phyloP scores from a whole-genome alignment of 257 asterid genomes.

The Lycium barbarum region DNA sequence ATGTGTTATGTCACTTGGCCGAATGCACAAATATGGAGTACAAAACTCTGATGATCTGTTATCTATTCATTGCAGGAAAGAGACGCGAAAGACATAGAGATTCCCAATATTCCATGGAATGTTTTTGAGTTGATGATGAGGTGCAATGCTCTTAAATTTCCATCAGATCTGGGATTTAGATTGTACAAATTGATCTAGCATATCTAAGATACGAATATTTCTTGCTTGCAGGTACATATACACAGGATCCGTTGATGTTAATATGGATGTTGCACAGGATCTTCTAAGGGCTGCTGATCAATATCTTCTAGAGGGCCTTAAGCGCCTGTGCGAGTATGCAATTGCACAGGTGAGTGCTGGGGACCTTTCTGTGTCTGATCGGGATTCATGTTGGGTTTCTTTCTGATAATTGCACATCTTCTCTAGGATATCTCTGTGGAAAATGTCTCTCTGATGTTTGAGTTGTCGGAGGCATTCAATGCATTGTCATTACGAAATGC shows the following conservation, averaged over 20 bases:
- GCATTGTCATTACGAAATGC: conserved; percentile 79
- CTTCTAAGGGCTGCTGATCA: conserved; percentile 81
- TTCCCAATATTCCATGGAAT: conserved; percentile 97
- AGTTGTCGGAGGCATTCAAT: conserved; percentile 89
- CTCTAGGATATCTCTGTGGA: conserved; percentile 82
- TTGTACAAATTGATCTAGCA: neutral
- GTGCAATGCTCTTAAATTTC: conserved; percentile 42
- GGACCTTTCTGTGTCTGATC: conserved; percentile 23
- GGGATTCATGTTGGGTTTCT: conserved; percentile 18
- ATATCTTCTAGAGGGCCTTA: conserved; percentile 78
- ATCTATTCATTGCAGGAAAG: conserved; percentile 70
- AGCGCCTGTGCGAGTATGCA: conserved; percentile 72
- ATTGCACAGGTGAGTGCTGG: conserved; percentile 68
- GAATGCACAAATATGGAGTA: neutral
- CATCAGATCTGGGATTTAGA: neutral
- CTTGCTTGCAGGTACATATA: conserved; percentile 63
- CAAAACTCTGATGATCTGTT: conserved; percentile 13
- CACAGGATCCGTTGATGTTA: conserved; percentile 76
- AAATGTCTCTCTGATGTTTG: conserved; percentile 85
- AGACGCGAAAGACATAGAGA: conserved; percentile 96
- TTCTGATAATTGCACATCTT: conserved; percentile 42
- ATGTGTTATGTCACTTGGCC: neutral
- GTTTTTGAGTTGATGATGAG: conserved; percentile 99
- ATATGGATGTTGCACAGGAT: conserved; percentile 69
- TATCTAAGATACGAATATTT: neutral